A percentile compares a stretch with the other conserved stretches of the same genome.
Conservation (phyloP, 352 stramenopile genomes). For the Phytopythium litorale region DNA sequence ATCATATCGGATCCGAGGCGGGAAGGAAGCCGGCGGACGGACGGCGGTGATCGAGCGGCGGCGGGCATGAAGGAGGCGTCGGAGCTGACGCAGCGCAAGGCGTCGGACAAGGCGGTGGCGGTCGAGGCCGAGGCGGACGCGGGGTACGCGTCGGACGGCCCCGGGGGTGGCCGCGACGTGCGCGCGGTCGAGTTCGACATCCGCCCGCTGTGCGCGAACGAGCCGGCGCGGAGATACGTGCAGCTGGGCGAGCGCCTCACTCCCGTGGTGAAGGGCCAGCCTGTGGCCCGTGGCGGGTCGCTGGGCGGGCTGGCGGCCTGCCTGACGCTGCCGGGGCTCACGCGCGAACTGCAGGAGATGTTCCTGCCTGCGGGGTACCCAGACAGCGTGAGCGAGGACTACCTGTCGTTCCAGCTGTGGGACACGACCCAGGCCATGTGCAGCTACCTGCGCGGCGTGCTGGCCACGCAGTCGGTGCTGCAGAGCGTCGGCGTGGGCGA, state of each 20-base stretch:
- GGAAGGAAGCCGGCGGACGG: not conserved
- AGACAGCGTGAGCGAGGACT: constrained; percentile 86
- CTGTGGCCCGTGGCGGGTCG: constrained; percentile 1
- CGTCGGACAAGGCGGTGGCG: constrained; percentile 4
- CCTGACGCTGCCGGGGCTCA: constrained; percentile 29
- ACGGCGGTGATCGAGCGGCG: not conserved
- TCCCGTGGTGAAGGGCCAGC: constrained; percentile 12
- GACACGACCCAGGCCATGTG: constrained; percentile 95
- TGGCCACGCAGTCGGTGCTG: constrained; percentile 92
- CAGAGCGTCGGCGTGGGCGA: constrained; percentile 92
- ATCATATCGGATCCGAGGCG: not conserved
- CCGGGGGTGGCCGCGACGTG: constrained; percentile 17
- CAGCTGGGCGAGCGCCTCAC: constrained; percentile 32
- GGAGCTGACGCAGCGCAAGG: constrained; percentile 58
- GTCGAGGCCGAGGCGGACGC: constrained; percentile 3
- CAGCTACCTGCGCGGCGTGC: constrained; percentile 92
- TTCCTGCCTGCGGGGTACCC: constrained; percentile 85
- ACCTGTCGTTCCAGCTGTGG: constrained; percentile 94
- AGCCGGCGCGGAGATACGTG: constrained; percentile 45
- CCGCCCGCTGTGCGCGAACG: constrained; percentile 46
- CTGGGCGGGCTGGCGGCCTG: constrained; percentile 13
- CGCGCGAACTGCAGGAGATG: constrained; percentile 75
- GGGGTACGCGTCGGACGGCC: constrained; percentile 10
- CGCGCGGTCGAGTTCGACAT: constrained; percentile 58
- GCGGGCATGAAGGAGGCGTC: constrained; percentile 14